Evolutionary conservation across 352 stramenopile species (phyloP), one percentile per base, ranked within the genome.

Genomic region (Lagenidium giganteum): DNA sequence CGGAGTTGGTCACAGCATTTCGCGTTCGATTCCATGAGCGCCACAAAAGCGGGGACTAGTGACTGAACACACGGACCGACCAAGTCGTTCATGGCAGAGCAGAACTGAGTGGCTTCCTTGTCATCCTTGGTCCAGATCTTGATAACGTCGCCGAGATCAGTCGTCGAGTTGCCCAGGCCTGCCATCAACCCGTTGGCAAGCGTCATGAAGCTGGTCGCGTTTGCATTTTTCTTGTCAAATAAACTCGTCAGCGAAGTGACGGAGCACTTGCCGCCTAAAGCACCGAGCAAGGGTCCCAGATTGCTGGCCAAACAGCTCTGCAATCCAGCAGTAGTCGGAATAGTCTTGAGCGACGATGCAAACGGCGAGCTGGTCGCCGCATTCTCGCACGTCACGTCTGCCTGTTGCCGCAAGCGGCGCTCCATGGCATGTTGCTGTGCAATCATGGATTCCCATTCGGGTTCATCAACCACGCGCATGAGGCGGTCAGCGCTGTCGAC

Each of bases 221-320:
- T 62, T 24, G 25, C 31, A 37, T 62, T 47, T 30, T 20, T 54
- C 22, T 48, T 57, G 34, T 51, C 30, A 24, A 84, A 55, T 14
- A 84, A 48, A 42, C 53, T 50, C 23, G 54, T 58, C 32, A 83
- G 61, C 25, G 68, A 74, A 46, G 64, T 65, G 48, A 84, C 59
- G 43, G 65, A 56, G 39, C 68, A 82, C 49, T 64, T 70, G 28
- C 62, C 70, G 16, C 43, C 57, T 7, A 84, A 57, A 17, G 56
- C 51, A 9, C 51, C 42, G 16, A 71, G 57, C 12, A 84, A 52
- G 30, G 54, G 39, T 16, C 64, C 61, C 27, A 82, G 53, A 54
- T 85, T 85, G 42, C 43, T 63, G 25, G 69, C 65, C 22, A 73
- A 44, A 51, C 72, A 85, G 22, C 59, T 60, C 30, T 66, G 67